These are phyloP conservation scores for Solanum lycopersicoides DNA, from an alignment of 257 asterid species.

Conservation along the genomic window DNA sequence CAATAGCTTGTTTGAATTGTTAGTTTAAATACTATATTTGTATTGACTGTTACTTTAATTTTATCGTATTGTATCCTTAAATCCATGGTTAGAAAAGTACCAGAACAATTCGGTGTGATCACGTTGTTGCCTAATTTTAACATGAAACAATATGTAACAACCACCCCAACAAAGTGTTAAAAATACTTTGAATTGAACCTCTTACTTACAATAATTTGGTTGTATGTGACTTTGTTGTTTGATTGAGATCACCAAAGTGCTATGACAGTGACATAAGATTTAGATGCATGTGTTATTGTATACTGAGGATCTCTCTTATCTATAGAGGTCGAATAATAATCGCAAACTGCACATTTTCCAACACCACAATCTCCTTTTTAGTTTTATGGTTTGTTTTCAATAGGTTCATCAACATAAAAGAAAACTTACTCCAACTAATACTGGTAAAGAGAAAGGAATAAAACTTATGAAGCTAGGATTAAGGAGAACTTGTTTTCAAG, in stretches of 20 bases:
- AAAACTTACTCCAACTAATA: background rate
- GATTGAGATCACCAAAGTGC: background rate
- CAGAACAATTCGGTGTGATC: background rate
- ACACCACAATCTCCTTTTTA: background rate
- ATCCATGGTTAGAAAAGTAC: background rate
- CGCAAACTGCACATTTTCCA: background rate
- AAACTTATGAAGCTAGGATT: background rate
- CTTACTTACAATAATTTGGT: background rate
- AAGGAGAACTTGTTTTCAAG: background rate
- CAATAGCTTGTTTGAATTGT: too few relatives aligned
- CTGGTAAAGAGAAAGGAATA: background rate
- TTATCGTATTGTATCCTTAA: too few relatives aligned
- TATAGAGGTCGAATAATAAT: background rate
- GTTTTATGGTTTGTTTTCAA: background rate
- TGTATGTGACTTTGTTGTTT: background rate
- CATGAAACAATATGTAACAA: background rate
- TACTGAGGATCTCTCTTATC: background rate
- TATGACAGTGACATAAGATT: background rate
- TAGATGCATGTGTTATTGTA: background rate
- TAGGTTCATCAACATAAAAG: background rate
- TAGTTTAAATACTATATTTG: too few relatives aligned
- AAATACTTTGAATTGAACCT: background rate
- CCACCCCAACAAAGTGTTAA: background rate
- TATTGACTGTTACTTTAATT: too few relatives aligned
- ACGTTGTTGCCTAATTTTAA: too few relatives aligned